Evolutionary conservation across 768 basidiomycete species (phyloP), one percentile per base, ranked within the genome.

Genomic region (Boletus pseudo-olivaceus): DNA sequence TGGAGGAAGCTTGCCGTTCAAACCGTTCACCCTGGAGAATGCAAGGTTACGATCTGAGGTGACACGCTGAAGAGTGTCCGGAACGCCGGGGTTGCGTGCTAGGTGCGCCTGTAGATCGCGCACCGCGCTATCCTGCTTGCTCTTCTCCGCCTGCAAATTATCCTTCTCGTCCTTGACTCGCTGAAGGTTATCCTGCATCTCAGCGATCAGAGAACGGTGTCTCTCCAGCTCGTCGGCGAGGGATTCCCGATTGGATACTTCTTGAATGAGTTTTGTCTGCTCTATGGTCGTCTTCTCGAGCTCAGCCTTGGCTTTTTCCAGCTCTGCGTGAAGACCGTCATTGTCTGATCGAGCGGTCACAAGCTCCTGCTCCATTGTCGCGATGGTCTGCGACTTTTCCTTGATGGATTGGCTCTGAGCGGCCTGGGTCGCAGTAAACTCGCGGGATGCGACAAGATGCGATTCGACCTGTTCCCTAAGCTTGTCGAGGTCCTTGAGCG

Each of bases 81-180:
- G 70, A 49, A 58, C 42, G 20, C 65, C 47, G 29, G 81, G 77
- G 60, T 79, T 83, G 49, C 86, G 82, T 46, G 80, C 69, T 17
- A 81, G 69, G 63, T 93, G 90, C 40, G 81, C 82, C 67, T 94
- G 90, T 26, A 93, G 75, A 45, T 95, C 93, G 47, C 86, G 83
- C 53, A 92, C 74, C n/a, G 84, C 67, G 14, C 68, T 68, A 51
- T 93, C 90, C 32, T 88, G 83, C 46, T 78, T 82, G 58, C 57
- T 75, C 72, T 84, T 89, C 73, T 94, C 90, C 9, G 79, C 74
- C 55, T 86, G 88, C 15, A 94, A 74, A 15, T 64, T 76, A 66
- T 90, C 92, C 69, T 88, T 89, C 72, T 92, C 90, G 62, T 92
- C 87, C 72, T 88, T 89, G 63, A 84, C 82, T 43, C 80, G 82